phyloP scores from a whole-genome alignment of 2,329 filamentous ascomycete species.

The Phialophora chinensis region DNA sequence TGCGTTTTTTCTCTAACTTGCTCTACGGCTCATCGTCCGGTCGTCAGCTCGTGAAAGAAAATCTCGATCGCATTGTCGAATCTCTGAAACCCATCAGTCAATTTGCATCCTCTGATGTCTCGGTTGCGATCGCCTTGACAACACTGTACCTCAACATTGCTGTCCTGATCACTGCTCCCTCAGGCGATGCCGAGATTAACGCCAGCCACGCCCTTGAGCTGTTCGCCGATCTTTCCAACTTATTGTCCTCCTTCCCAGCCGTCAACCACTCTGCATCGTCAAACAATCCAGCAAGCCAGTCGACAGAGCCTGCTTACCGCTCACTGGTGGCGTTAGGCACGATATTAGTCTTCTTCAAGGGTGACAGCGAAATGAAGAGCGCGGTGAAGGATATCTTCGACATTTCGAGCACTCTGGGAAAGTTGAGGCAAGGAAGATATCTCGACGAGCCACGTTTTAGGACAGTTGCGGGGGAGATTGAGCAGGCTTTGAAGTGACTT shows the following conservation, averaged over 20 bases:
- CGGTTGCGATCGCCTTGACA: constrained; percentile 79
- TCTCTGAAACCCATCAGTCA: constrained; percentile 69
- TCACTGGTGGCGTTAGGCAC: constrained; percentile 84
- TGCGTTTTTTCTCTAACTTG: constrained; percentile 81
- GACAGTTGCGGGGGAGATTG: constrained; percentile 66
- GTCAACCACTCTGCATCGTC: constrained; percentile 35
- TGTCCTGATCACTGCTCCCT: constrained; percentile 67
- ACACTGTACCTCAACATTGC: constrained; percentile 86
- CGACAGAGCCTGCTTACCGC: constrained; percentile 83
- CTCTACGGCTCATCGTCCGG: constrained; percentile 75
- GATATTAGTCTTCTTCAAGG: constrained; percentile 61
- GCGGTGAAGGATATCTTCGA: constrained; percentile 64
- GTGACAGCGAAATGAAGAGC: constrained; percentile 61
- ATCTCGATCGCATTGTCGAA: constrained; percentile 65
- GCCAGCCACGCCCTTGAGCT: constrained; percentile 56
- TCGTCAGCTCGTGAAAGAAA: constrained; percentile 64
- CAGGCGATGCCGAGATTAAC: constrained; percentile 48
- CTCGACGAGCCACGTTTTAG: constrained; percentile 66
- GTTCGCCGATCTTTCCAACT: constrained; percentile 65
- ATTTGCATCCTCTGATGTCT: constrained; percentile 67
- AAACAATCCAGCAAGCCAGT: constrained; percentile 61
- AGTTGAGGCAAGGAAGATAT: constrained; percentile 54
- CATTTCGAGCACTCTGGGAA: constrained; percentile 54
- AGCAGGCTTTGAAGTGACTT: constrained; percentile 34
- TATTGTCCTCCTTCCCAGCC: constrained; percentile 55